Evolutionary conservation across 257 asterid genomes (phyloP), one percentile per base, ranked within the genome.

Genomic region (Forsythia viridissima): DNA sequence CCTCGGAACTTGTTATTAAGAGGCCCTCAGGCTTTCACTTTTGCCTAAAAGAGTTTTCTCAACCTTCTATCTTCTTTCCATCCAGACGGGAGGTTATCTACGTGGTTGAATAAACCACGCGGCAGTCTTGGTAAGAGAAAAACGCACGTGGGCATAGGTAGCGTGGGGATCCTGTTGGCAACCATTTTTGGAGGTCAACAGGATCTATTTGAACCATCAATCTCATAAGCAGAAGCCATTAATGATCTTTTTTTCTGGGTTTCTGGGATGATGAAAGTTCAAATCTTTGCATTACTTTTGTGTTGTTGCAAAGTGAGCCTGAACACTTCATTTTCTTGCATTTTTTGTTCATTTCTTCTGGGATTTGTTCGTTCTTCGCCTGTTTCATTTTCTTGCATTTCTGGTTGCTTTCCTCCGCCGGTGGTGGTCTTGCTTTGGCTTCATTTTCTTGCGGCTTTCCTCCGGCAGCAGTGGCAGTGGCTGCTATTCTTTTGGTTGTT

Each of bases 251-350:
- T 90, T 73, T 82, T 85, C 44, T 78, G 84, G 3, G 85, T 88
- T 63, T 86, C 87, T 0, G 85, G 80, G 85, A 80, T 6, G 80
- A 76, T 9, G 84, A 75, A 38, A 80, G 52, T 16, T 88, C 96
- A 18, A 92, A 92, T 80, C 92, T 87, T 3, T 92, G 96, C 94
- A 86, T 88, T 30, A 92, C 91, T 77, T 90, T 92, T 2, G 98
- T 92, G 82, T 93, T 92, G 94, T 87, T 92, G 86, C 98, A 94
- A 4, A 93, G 84, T 13, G 98, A 93, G 13, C 97, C 95, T 1
- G 96, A 89, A 73, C 95, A 93, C 87, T 85, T 92, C 86, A 87
- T 81, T 74, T 91, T 92, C 93, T 92, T 90, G 76, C 76, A 10
- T 5, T 74, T 87, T 38, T 85, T 90, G 84, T 77, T 77, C 37